These are phyloP conservation scores for Exophiala spinifera DNA, from an alignment of 2,329 filamentous ascomycete genomes.

Conservation along the genomic window DNA sequence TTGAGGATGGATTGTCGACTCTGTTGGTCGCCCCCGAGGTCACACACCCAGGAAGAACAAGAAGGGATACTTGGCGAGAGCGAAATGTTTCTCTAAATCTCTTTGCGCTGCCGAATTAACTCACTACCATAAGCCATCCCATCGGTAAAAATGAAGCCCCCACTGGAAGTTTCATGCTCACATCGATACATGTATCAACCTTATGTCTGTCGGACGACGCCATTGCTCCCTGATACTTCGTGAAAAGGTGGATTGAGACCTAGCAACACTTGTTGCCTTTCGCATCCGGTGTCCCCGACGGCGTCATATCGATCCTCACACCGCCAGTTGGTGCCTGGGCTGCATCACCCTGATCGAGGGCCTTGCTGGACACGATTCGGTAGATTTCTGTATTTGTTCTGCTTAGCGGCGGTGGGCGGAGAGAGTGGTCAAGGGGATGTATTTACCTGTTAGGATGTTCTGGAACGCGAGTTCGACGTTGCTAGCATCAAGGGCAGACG, in stretches of 20 bases:
- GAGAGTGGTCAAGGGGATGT: background rate
- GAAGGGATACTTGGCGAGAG: too few relatives aligned
- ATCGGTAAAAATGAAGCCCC: constrained; percentile 11
- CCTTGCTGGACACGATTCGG: constrained; percentile 97
- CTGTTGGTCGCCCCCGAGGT: too few relatives aligned
- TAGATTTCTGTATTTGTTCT: constrained; percentile 74
- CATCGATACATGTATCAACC: constrained; percentile 18
- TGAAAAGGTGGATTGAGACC: background rate
- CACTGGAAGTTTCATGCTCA: constrained; percentile 16
- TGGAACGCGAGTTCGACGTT: constrained; percentile 99
- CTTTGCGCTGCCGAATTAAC: constrained; percentile 1
- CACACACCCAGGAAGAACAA: too few relatives aligned
- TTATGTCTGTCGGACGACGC: constrained; percentile 18
- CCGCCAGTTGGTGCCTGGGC: constrained; percentile 75
- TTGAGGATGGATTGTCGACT: too few relatives aligned
- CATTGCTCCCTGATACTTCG: constrained; percentile 9
- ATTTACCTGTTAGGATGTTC: constrained; percentile 94
- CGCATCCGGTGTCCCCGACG: constrained; percentile 73
- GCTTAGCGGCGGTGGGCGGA: constrained; percentile 13
- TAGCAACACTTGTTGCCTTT: constrained; percentile 82
- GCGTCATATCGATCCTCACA: constrained; percentile 79
- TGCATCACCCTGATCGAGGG: constrained; percentile 82
- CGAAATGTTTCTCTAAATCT: background rate
- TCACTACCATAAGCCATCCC: constrained; percentile 1
- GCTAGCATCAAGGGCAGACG: constrained; percentile 95